Conservation (phyloP, 2,329 filamentous ascomycete species). For the Epicoccum nigrum region DNA sequence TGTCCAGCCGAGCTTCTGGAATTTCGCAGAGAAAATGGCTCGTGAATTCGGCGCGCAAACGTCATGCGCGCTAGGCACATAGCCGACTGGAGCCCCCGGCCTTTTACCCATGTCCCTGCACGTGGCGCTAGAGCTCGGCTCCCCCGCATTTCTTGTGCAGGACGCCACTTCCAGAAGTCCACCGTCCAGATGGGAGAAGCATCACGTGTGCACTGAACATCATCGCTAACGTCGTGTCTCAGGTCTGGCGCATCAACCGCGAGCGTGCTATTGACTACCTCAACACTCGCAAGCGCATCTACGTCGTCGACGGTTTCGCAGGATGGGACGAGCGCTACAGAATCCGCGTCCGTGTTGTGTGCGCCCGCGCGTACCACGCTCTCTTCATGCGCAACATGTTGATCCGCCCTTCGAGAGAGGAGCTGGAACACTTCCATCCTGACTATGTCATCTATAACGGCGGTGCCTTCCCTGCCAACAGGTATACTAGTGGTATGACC, state of each 20-base stretch:
- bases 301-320: slow-evolving; percentile 95
- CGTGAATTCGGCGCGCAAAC: slow-evolving; percentile 37
- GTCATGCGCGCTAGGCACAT: slow-evolving; percentile 43
- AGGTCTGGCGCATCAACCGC: slow-evolving; percentile 99
- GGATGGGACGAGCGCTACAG: slow-evolving; percentile 99
- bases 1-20: slow-evolving; percentile 17
- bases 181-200: slow-evolving; percentile 5
- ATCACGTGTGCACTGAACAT: slow-evolving; percentile 29
- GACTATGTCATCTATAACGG: slow-evolving; percentile 99
- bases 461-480: slow-evolving; percentile 96
- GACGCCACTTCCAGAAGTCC: slow-evolving; percentile 11
- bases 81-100: slow-evolving; percentile 32
- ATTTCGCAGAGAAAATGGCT: slow-evolving; percentile 27
- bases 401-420: slow-evolving; percentile 87
- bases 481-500: slow-evolving; percentile 98
- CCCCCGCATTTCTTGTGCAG: slow-evolving; percentile 44
- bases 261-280: slow-evolving; percentile 99
- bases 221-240: slow-evolving; percentile 33
- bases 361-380: slow-evolving; percentile 98
- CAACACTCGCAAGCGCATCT: slow-evolving; percentile 98
- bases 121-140: slow-evolving; percentile 36
- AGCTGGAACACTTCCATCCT: slow-evolving; percentile 96
- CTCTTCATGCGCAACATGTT: slow-evolving; percentile 99
- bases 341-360: slow-evolving; percentile 96
- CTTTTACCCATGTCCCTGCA: slow-evolving; percentile 32